phyloP scores from a whole-genome alignment of 177 flowering plant species.

The Tripterygium wilfordii region DNA sequence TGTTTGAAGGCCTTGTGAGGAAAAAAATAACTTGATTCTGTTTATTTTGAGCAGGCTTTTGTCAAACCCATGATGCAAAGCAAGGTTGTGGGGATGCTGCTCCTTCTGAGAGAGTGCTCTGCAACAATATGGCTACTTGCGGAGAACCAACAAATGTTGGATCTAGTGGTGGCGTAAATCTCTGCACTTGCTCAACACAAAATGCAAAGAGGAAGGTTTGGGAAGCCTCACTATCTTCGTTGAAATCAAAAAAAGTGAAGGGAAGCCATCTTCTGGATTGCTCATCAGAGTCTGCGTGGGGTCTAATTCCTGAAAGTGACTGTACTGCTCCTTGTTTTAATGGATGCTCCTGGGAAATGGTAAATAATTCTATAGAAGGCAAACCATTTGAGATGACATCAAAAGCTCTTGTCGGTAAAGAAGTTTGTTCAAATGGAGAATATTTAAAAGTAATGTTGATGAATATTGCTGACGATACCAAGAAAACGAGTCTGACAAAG shows the following conservation, averaged over 20 bases:
- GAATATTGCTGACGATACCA: slow-evolving; percentile 83
- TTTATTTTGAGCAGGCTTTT: slow-evolving; percentile 15
- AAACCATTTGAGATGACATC: slow-evolving; percentile 5
- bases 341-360: slow-evolving; percentile 18
- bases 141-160: slow-evolving; percentile 10
- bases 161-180: slow-evolving; percentile 15
- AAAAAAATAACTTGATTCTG: too few species aligned
- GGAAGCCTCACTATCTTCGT: slow-evolving; percentile 67
- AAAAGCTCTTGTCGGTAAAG: slow-evolving; percentile 15
- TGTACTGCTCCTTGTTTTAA: slow-evolving; percentile 13
- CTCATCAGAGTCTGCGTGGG: slow-evolving; percentile 20
- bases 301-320: slow-evolving; percentile 18
- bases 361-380: slow-evolving; percentile 19
- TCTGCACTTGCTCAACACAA: slow-evolving; percentile 39
- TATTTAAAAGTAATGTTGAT: slow-evolving; percentile 59
- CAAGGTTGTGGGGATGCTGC: slow-evolving; percentile 14
- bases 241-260: slow-evolving; percentile 78
- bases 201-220: slow-evolving; percentile 49
- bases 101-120: slow-evolving; percentile 11
- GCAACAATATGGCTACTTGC: slow-evolving; percentile 8
- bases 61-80: slow-evolving; percentile 9
- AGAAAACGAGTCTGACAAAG: slow-evolving; percentile 58
- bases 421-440: slow-evolving; percentile 12
- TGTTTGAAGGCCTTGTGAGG: too few species aligned
- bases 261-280: slow-evolving; percentile 45